These are phyloP conservation scores for Paramecium primaurelia DNA, from an alignment of 73 alveolate genomes.

Conservation along the genomic window DNA sequence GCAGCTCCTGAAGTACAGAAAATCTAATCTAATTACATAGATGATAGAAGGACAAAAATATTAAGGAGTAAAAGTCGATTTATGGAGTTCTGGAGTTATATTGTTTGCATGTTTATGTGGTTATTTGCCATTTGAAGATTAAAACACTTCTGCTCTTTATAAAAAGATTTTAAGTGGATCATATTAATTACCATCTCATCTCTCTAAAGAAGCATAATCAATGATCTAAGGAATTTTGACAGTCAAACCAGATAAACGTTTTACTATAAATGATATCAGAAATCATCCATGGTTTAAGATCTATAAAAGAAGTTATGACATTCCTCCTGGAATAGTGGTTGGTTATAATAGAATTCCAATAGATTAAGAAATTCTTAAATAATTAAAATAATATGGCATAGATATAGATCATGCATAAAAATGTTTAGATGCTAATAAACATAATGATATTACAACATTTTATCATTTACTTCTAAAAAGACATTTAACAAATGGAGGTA, in stretches of 20 bases:
- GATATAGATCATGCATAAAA: constrained; percentile 62
- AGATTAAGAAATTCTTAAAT: constrained; percentile 77
- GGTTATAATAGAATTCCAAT: constrained; percentile 86
- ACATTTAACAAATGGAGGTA: constrained; percentile 71
- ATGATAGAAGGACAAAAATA: constrained; percentile 95
- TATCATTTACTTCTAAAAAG: constrained; percentile 75
- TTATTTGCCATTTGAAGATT: constrained; percentile 86
- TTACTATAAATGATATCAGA: constrained; percentile 78
- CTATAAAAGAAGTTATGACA: constrained; percentile 60
- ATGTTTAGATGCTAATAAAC: constrained; percentile 75
- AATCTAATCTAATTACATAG: not conserved
- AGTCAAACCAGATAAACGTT: constrained; percentile 87
- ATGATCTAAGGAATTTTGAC: constrained; percentile 74
- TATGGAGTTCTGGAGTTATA: constrained; percentile 95
- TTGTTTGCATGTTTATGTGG: constrained; percentile 95
- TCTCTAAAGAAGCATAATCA: constrained; percentile 83
- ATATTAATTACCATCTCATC: constrained; percentile 72
- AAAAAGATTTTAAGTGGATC: constrained; percentile 56
- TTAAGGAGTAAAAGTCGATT: constrained; percentile 84
- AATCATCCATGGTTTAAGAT: constrained; percentile 86
- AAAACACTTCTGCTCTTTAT: constrained; percentile 48
- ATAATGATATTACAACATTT: constrained; percentile 75
- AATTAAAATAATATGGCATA: constrained; percentile 61
- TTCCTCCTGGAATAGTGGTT: constrained; percentile 74
- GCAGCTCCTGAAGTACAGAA: not conserved